A percentile compares a stretch with the other conserved stretches of the same genome.
These are phyloP conservation scores for Coniophora puteana DNA, from an alignment of 1,284 basidiomycete genomes.

Conservation along the genomic window DNA sequence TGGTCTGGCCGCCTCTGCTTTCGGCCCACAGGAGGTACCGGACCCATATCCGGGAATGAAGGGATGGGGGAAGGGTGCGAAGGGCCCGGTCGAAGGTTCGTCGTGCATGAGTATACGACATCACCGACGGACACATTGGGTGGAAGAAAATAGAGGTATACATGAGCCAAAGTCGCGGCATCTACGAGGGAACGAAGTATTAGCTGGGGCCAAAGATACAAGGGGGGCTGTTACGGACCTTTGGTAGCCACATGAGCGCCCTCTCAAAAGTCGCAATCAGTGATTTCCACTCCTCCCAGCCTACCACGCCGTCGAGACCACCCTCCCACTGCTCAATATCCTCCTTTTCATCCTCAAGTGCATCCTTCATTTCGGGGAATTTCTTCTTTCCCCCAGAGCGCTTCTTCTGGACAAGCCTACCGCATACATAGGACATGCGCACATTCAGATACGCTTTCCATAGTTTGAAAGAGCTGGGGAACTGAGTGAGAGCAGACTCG, in stretches of 20 bases:
- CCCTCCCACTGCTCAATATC: constrained; percentile 80
- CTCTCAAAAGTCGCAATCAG: constrained; percentile 90
- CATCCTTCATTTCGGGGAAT: constrained; percentile 84
- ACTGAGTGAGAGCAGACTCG: constrained; percentile 86
- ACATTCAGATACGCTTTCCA: constrained; percentile 92
- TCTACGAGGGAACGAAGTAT: constrained; percentile 38
- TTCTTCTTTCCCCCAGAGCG: constrained; percentile 83
- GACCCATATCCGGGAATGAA: constrained; percentile 95
- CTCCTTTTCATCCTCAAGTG: constrained; percentile 79
- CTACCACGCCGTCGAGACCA: constrained; percentile 83
- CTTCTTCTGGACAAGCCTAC: constrained; percentile 68
- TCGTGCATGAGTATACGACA: constrained; percentile 89
- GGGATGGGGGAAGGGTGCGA: constrained; percentile 88
- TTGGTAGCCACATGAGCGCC: constrained; percentile 91
- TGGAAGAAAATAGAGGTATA: constrained; percentile 92
- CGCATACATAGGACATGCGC: constrained; percentile 86
- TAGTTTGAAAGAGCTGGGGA: constrained; percentile 88
- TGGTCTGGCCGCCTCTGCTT: constrained; percentile 77
- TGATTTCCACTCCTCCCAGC: constrained; percentile 93
- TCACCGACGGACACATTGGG: constrained; percentile 80
- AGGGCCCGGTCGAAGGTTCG: constrained; percentile 94
- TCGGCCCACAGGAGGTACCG: constrained; percentile 96
- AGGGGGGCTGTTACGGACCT: constrained; percentile 47
- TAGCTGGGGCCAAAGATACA: constrained; percentile 7
- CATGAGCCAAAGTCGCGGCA: constrained; percentile 93